A percentile compares a stretch with the other conserved stretches of the same genome.
Conservation (phyloP, 805 yeast species). For the Pichia cabralensis region DNA sequence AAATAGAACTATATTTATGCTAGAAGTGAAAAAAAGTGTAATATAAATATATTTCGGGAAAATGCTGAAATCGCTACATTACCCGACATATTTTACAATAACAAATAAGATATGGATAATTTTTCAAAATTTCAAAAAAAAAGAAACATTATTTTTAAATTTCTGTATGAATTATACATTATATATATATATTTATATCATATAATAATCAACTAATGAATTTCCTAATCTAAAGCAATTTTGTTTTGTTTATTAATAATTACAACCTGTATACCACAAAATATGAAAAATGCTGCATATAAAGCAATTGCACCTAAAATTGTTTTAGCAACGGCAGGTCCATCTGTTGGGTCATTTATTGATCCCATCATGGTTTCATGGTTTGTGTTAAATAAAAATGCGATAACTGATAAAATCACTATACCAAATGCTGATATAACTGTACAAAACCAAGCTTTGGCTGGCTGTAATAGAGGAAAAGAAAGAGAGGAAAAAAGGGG, state of each 20-base stretch:
- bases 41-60: too few relatives aligned
- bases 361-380: slow-evolving; percentile 94
- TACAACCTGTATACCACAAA: slow-evolving; percentile 82
- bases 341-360: slow-evolving; percentile 82
- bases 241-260: slow-evolving; percentile 54
- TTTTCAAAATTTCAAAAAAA: too few relatives aligned
- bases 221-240: slow-evolving; percentile 35
- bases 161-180: too few relatives aligned
- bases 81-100: too few relatives aligned
- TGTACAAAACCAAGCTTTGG: slow-evolving; percentile 93
- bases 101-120: too few relatives aligned
- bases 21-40: too few relatives aligned
- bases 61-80: too few relatives aligned
- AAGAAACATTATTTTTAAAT: too few relatives aligned
- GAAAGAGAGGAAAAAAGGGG: too few relatives aligned
- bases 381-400: slow-evolving; percentile 64
- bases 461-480: slow-evolving; percentile 34
- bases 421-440: slow-evolving; percentile 87
- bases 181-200: too few relatives aligned
- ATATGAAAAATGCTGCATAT: slow-evolving; percentile 67
- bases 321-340: slow-evolving; percentile 82
- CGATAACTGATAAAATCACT: slow-evolving; percentile 76
- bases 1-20: too few relatives aligned
- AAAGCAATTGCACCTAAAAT: slow-evolving; percentile 84
- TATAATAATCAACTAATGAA: too few relatives aligned